These are phyloP conservation scores for Wolfiporia cocos DNA, from an alignment of 1,284 basidiomycete genomes.

Conservation along the genomic window DNA sequence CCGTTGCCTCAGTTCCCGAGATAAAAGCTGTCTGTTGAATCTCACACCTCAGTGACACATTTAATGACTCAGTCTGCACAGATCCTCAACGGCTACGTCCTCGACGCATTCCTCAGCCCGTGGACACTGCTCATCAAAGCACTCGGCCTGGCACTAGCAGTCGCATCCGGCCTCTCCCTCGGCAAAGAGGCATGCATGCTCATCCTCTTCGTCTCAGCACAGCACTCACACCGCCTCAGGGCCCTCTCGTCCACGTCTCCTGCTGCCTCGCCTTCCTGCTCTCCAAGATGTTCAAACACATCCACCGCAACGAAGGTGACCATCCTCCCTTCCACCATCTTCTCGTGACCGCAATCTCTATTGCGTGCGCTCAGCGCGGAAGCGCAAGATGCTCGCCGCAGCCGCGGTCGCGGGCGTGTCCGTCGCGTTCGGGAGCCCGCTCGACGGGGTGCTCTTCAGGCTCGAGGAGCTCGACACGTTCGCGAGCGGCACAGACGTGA, in stretches of 20 bases:
- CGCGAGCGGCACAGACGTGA: conserved; percentile 57
- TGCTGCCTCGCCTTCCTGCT: conserved; percentile 63
- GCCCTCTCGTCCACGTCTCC: conserved; percentile 65
- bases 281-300: conserved; percentile 48
- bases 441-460: conserved; percentile 71
- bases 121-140: conserved; percentile 77
- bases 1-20: conserved; percentile 50
- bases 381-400: conserved; percentile 61
- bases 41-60: conserved; percentile 31
- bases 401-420: conserved; percentile 71
- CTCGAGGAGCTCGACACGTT: conserved; percentile 70
- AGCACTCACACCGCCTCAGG: no score
- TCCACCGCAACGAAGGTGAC: conserved; percentile 56
- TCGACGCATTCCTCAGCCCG: conserved; percentile 63
- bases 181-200: conserved; percentile 60
- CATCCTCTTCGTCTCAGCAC: no score
- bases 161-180: conserved; percentile 72
- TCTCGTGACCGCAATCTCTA: neutral
- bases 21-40: conserved; percentile 58
- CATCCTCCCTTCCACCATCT: neutral
- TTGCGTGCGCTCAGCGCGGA: conserved; percentile 61
- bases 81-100: conserved; percentile 71
- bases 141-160: conserved; percentile 68
- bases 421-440: conserved; percentile 70
- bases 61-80: conserved; percentile 27